Evolutionary conservation across 768 basidiomycete genomes (phyloP).

Genomic region (Auricularia sp.): DNA sequence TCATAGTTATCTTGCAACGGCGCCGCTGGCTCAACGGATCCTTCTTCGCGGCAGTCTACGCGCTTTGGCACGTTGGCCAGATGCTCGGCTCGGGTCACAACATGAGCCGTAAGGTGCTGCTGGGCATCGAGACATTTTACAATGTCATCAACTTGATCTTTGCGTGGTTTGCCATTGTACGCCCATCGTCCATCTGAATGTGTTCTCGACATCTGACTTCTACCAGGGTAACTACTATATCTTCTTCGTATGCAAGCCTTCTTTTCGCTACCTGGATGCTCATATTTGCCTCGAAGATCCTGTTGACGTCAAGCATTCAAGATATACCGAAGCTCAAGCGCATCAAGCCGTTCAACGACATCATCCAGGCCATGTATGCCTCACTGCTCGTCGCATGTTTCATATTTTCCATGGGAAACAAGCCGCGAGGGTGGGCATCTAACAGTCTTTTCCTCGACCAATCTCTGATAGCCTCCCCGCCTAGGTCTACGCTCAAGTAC

Average conservation of each 20-base stretch:
- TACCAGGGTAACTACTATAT: constrained; percentile 85
- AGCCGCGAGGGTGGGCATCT: constrained; percentile 60
- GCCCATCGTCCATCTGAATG: constrained; percentile 16
- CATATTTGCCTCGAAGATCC: constrained; percentile 37
- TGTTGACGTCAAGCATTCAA: constrained; percentile 83
- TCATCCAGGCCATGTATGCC: constrained; percentile 73
- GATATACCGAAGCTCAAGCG: constrained; percentile 49
- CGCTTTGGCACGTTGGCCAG: constrained; percentile 78
- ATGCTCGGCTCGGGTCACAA: constrained; percentile 77
- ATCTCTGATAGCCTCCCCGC: background rate
- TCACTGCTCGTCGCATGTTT: constrained; percentile 83
- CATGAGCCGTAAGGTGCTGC: constrained; percentile 52
- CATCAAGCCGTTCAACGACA: constrained; percentile 63
- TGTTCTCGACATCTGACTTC: background rate
- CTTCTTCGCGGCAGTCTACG: constrained; percentile 91
- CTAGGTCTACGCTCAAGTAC: constrained; percentile 78
- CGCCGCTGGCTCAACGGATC: constrained; percentile 87
- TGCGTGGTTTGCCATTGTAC: constrained; percentile 86
- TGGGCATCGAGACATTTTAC: constrained; percentile 78
- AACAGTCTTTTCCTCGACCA: background rate
- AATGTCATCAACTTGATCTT: constrained; percentile 82
- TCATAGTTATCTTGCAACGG: constrained; percentile 66
- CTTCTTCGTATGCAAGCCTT: constrained; percentile 61
- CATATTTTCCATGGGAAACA: constrained; percentile 93
- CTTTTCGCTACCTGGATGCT: background rate